A percentile compares a stretch with the other conserved stretches of the same genome.
These are phyloP conservation scores for Cardamine chenopodiifolia DNA, from an alignment of 345 rosid genomes.

Conservation along the genomic window DNA sequence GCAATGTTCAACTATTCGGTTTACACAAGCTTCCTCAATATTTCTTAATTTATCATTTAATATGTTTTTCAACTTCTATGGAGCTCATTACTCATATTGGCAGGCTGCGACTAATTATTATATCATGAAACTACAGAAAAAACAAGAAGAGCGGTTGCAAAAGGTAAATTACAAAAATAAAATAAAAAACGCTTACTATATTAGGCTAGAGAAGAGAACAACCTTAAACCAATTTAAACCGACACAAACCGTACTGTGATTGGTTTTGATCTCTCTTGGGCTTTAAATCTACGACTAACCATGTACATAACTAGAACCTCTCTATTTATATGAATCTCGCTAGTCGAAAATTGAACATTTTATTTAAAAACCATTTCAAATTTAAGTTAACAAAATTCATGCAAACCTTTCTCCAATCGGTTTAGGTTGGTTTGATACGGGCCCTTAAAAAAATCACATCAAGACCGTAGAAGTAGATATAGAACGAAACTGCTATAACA, in stretches of 20 bases:
- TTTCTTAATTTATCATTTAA: neutral
- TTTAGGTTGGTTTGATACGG: neutral
- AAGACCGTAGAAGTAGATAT: neutral
- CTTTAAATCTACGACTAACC: neutral
- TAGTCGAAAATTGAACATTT: neutral
- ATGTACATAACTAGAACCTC: neutral
- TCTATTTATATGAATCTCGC: neutral
- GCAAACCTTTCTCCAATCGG: neutral
- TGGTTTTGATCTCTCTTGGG: neutral
- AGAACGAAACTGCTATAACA: neutral
- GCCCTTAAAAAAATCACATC: neutral
- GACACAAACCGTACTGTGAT: neutral
- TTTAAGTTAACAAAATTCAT: neutral
- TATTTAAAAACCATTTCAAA: neutral
- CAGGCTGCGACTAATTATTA: constrained; percentile 81
- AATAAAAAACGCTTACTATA: neutral
- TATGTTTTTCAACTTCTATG: neutral
- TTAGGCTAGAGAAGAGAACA: neutral
- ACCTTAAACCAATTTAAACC: neutral
- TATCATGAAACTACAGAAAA: constrained; percentile 56
- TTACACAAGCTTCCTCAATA: constrained; percentile 11
- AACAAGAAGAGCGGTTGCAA: constrained; percentile 60
- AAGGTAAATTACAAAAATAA: constrained; percentile 48
- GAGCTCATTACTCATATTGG: constrained; percentile 1
- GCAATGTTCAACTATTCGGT: constrained; percentile 88